Conservation (phyloP, 306 rosid genomes). For the Sindora glabra region DNA sequence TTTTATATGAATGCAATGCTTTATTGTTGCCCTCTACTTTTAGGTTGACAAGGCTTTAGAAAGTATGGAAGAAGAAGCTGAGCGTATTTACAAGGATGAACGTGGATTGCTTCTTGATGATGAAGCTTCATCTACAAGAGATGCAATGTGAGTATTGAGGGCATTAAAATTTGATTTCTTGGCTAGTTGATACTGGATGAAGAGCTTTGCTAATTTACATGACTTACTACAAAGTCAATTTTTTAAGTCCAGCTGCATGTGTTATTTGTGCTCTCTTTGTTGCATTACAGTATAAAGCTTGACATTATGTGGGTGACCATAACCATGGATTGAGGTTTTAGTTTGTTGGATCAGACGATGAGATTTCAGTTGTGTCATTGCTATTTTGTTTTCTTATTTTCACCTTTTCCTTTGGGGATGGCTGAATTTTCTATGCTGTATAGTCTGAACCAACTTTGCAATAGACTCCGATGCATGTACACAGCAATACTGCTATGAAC, state of each 20-base stretch:
- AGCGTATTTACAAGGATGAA: constrained; percentile 89
- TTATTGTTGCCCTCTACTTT: constrained; percentile 7
- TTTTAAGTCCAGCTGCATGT: background rate
- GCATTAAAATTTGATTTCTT: background rate
- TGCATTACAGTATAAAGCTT: too few relatives aligned
- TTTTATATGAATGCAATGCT: background rate
- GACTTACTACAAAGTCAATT: background rate
- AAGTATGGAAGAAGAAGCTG: constrained; percentile 92
- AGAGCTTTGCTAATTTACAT: too few relatives aligned
- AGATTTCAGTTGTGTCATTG: background rate
- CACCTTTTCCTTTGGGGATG: background rate
- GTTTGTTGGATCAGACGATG: too few relatives aligned
- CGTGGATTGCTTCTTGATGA: constrained; percentile 75
- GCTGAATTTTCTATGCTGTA: background rate
- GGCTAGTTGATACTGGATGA: too few relatives aligned
- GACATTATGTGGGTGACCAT: too few relatives aligned
- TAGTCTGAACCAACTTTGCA: background rate
- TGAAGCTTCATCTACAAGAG: constrained; percentile 95
- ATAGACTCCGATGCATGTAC: too few relatives aligned
- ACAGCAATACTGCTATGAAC: too few relatives aligned
- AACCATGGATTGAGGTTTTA: too few relatives aligned
- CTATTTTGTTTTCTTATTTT: background rate
- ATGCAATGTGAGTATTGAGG: constrained; percentile 75
- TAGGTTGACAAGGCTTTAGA: constrained; percentile 88
- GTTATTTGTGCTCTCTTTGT: too few relatives aligned